A percentile compares a stretch with the other conserved stretches of the same genome.
These are phyloP conservation scores for Penicillium subrubescens DNA, from an alignment of 495 filamentous ascomycete species.

Conservation along the genomic window DNA sequence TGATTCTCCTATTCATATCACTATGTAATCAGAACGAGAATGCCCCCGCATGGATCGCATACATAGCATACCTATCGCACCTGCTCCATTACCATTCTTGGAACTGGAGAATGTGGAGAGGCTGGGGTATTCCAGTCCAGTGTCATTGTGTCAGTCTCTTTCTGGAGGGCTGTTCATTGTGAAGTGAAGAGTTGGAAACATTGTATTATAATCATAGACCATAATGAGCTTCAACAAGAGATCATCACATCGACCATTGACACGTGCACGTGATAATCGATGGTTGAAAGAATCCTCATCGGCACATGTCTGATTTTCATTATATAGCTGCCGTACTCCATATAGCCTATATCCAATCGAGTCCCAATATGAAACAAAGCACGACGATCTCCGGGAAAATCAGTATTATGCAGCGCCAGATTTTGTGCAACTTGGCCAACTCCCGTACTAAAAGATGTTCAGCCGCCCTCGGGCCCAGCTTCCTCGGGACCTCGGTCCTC, in stretches of 20 bases:
- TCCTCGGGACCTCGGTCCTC: slow-evolving; percentile 36
- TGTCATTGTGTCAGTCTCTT: neutral
- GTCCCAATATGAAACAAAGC: neutral
- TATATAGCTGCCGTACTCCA: neutral
- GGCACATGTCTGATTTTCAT: neutral
- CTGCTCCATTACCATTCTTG: neutral
- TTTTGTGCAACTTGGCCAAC: slow-evolving; percentile 18
- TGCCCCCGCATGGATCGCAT: neutral
- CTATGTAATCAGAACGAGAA: neutral
- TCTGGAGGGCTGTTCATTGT: neutral
- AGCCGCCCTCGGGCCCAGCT: slow-evolving; percentile 15
- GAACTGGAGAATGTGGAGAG: slow-evolving; percentile 8
- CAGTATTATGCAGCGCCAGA: slow-evolving; percentile 6
- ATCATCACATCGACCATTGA: neutral
- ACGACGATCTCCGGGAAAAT: slow-evolving; percentile 6
- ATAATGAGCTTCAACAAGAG: neutral
- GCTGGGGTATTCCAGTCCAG: neutral
- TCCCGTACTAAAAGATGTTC: neutral
- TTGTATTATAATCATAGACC: neutral
- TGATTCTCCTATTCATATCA: neutral
- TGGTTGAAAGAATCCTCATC: neutral
- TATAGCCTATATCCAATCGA: slow-evolving; percentile 3
- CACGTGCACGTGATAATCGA: slow-evolving; percentile 2
- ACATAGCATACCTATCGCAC: neutral
- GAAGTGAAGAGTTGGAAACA: neutral